These are phyloP conservation scores for Podila verticillata DNA, from an alignment of 192 early-diverging fungal species.

Conservation along the genomic window DNA sequence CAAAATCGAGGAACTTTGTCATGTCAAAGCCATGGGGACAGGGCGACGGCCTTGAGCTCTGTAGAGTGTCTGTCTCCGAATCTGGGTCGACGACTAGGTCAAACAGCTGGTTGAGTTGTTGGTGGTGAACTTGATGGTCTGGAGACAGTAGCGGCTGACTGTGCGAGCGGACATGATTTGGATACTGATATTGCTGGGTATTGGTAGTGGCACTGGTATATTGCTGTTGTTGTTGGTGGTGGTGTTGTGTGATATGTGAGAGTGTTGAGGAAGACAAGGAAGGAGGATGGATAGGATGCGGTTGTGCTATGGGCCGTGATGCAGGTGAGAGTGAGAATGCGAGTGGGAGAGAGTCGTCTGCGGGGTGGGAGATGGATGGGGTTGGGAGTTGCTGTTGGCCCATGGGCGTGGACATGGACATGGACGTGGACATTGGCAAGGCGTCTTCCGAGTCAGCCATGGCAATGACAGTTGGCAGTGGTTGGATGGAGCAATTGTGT, in stretches of 20 bases:
- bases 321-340: too few species aligned
- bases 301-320: too few species aligned
- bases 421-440: too few species aligned
- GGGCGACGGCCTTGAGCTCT: neutral
- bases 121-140: slow-evolving; percentile 14
- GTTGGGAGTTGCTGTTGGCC: too few species aligned
- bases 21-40: slow-evolving; percentile 27
- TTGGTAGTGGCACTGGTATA: neutral
- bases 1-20: slow-evolving; percentile 32
- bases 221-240: slow-evolving; percentile 1
- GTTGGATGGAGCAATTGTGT: too few species aligned
- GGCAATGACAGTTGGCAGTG: too few species aligned
- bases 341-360: too few species aligned
- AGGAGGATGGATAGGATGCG: neutral
- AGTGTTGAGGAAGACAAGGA: neutral
- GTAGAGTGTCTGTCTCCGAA: neutral
- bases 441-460: too few species aligned
- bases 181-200: neutral
- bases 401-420: too few species aligned
- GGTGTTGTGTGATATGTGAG: slow-evolving; percentile 25
- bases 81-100: slow-evolving; percentile 6
- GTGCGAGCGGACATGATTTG: slow-evolving; percentile 9
- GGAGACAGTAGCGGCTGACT: slow-evolving; percentile 8
- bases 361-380: too few species aligned
- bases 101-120: slow-evolving; percentile 11